A percentile compares a stretch with the other conserved stretches of the same genome.
Conservation (phyloP, 768 basidiomycete genomes). For the Tricholoma bakamatsutake region DNA sequence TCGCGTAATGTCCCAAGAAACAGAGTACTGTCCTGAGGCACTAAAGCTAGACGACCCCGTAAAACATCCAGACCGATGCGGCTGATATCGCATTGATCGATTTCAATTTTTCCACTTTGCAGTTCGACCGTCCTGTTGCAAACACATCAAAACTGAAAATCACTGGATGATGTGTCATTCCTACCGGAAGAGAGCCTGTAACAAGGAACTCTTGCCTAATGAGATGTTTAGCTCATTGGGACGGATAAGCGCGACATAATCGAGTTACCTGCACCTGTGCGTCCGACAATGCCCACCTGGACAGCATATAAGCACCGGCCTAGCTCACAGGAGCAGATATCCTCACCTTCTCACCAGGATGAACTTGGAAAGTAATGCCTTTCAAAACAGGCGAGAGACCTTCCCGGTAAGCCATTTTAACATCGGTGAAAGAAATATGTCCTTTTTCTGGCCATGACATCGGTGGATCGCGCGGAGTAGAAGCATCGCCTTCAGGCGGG, state of each 20-base stretch:
- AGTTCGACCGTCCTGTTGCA: slow-evolving; percentile 51
- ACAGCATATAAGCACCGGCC: background rate
- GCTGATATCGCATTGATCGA: slow-evolving; percentile 50
- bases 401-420: slow-evolving; percentile 52
- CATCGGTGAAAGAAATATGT: slow-evolving; percentile 47
- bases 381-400: slow-evolving; percentile 63
- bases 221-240: background rate
- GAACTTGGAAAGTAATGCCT: slow-evolving; percentile 48
- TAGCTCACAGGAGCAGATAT: background rate
- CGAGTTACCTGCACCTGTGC: slow-evolving; percentile 37
- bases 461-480: slow-evolving; percentile 40
- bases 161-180: slow-evolving; percentile 3
- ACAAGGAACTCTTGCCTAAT: slow-evolving; percentile 47
- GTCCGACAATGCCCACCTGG: slow-evolving; percentile 42
- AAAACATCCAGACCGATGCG: slow-evolving; percentile 50
- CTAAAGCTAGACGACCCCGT: slow-evolving; percentile 51
- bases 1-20: slow-evolving; percentile 46
- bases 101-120: slow-evolving; percentile 47
- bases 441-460: slow-evolving; percentile 47
- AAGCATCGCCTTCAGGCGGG: slow-evolving; percentile 43
- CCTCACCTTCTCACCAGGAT: slow-evolving; percentile 59
- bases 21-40: slow-evolving; percentile 61
- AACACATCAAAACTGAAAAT: background rate
- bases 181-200: slow-evolving; percentile 53
- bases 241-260: background rate